Percentiles rank a stretch among this genome's conserved stretches.
phyloP scores from a whole-genome alignment of 306 rosid genomes.

The Vigna hirtella region DNA sequence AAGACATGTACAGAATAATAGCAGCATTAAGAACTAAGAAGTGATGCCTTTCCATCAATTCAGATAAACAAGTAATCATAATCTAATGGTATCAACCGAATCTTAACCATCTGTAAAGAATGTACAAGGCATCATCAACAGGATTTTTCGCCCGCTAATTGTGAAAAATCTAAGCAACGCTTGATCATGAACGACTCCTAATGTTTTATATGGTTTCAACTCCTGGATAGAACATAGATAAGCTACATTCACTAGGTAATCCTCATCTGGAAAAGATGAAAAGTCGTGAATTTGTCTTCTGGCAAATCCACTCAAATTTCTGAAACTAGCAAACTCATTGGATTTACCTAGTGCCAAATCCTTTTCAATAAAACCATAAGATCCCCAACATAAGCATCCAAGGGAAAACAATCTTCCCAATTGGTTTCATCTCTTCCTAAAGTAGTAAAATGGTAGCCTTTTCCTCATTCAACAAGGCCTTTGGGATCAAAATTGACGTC shows the following conservation, averaged over 20 bases:
- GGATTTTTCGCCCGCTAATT: slow-evolving; percentile 45
- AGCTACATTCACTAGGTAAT: slow-evolving; percentile 41
- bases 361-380: slow-evolving; percentile 43
- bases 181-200: slow-evolving; percentile 42
- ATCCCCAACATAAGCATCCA: slow-evolving; percentile 41
- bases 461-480: slow-evolving; percentile 36
- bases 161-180: slow-evolving; percentile 52
- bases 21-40: slow-evolving; percentile 47
- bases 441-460: slow-evolving; percentile 42
- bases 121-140: slow-evolving; percentile 67
- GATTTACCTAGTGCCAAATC: slow-evolving; percentile 36
- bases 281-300: slow-evolving; percentile 28
- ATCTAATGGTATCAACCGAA: slow-evolving; percentile 55
- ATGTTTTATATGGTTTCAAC: slow-evolving; percentile 40
- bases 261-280: slow-evolving; percentile 45
- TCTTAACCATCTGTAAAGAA: slow-evolving; percentile 60
- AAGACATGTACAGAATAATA: slow-evolving; percentile 55
- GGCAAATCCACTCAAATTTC: slow-evolving; percentile 35
- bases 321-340: slow-evolving; percentile 43
- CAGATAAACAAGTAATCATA: slow-evolving; percentile 51
- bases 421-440: slow-evolving; percentile 41
- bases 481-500: slow-evolving; percentile 44
- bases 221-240: slow-evolving; percentile 38
- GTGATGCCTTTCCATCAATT: slow-evolving; percentile 47
- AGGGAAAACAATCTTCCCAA: slow-evolving; percentile 39